Evolutionary conservation across 805 yeast species (phyloP), one percentile per base, ranked within the genome.

Genomic region (Candida silvatica): DNA sequence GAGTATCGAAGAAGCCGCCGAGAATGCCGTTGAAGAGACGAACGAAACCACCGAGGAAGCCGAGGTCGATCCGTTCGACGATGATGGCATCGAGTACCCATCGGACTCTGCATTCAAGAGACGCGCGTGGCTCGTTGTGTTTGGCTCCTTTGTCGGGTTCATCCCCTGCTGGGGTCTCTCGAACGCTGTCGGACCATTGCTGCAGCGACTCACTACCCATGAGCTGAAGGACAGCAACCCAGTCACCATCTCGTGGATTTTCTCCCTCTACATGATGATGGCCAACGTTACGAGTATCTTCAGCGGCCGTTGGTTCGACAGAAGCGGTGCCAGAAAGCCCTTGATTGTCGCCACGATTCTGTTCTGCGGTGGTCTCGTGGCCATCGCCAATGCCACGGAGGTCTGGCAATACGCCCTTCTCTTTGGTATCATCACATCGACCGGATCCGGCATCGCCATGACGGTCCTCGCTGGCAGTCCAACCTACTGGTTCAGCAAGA

Each of bases 171-270:
- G 75, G 44, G 85, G 85, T 2, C 42, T 74, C 17, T 52, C 74
- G 36, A 78, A 77, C 48, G 55, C 77, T 3, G 58, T 68, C 15
- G 84, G 84, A 40, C 81, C 73, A 6, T 61, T 78, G 24, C 78
- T 78, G 53, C 66, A 77, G 3, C 71, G 75, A 44, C 62, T 78
- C 7, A 64, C 74, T 12, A 58, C 58, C n/a, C 67, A 78, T 51
- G 81, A 77, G 51, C 58, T 78, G 38, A 54, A 56, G 0, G 47
- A 62, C 32, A 54, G 60, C 6, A 48, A 61, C 5, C 59, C 74
- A 1, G 63, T 76, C 2, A 57, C 71, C 1, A 64, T 77, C 11
- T 69, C 80, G 3, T 78, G 86, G 86, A 67, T 77, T 27, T 78
- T 78, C 44, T 74, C 84, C 1, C 51, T 77, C 25, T 70, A 63